Percentiles rank a stretch among this genome's conserved stretches.
Evolutionary conservation across 2,329 filamentous ascomycete species (phyloP).

Genomic region (Diplodia corticola): DNA sequence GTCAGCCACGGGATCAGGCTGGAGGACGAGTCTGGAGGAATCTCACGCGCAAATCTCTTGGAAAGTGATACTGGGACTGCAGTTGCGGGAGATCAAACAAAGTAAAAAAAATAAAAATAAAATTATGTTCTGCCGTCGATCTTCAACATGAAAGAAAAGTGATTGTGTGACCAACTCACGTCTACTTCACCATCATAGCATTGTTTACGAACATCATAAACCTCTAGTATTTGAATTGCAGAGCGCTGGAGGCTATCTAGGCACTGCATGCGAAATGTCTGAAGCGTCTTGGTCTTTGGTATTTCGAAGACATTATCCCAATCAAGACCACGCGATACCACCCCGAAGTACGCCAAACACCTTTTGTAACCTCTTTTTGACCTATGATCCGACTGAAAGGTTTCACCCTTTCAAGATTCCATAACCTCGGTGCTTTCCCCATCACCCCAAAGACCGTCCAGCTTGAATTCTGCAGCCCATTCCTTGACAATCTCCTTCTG

Average conservation of each 20-base stretch:
- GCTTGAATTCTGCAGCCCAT: constrained; percentile 92
- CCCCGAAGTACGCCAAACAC: constrained; percentile 16
- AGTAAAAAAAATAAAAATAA: no score
- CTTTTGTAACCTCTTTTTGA: constrained; percentile 13
- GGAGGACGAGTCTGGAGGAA: no score
- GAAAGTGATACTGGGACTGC: no score
- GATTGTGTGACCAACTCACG: background rate
- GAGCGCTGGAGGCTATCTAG: background rate
- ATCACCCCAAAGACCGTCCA: constrained; percentile 89
- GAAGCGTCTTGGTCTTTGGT: background rate
- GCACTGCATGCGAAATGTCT: background rate
- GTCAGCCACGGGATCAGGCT: no score
- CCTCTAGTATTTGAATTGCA: background rate
- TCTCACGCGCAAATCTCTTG: no score
- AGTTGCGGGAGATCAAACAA: no score
- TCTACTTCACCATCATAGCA: background rate
- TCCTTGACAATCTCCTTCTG: constrained; percentile 84
- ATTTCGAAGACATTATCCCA: background rate
- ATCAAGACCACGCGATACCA: background rate
- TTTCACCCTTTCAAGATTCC: constrained; percentile 30
- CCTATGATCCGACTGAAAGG: background rate
- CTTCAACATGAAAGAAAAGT: background rate
- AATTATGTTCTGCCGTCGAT: background rate
- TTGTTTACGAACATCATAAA: background rate
- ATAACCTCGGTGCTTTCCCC: constrained; percentile 45